These are phyloP conservation scores for Stenocarpella maydis DNA, from an alignment of 2,329 filamentous ascomycete species.

Conservation along the genomic window DNA sequence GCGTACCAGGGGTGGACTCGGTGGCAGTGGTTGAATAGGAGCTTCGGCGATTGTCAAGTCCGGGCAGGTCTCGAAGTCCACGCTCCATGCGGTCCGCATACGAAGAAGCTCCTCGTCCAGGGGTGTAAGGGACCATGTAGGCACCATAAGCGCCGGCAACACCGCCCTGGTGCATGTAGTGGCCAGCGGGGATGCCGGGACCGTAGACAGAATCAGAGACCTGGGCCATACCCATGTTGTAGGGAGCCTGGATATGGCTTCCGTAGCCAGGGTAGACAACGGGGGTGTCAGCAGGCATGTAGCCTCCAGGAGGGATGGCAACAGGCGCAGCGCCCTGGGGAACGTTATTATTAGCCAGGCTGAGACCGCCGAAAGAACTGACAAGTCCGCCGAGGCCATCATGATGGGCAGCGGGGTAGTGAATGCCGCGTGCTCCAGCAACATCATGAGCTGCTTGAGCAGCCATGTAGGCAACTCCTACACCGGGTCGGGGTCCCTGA, in stretches of 20 bases:
- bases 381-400: conserved; percentile 36
- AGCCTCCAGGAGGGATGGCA: conserved; percentile 37
- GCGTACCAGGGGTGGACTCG: conserved; percentile 71
- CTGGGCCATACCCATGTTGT: conserved; percentile 34
- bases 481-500: conserved; percentile 37
- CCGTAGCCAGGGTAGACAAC: conserved; percentile 38
- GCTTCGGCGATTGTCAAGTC: conserved; percentile 70
- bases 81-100: conserved; percentile 57
- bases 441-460: conserved; percentile 40
- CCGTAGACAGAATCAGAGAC: conserved; percentile 41
- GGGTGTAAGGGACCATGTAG: conserved; percentile 59
- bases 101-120: conserved; percentile 55
- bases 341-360: conserved; percentile 38
- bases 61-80: conserved; percentile 63
- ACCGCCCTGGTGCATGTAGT: conserved; percentile 41
- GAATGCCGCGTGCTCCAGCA: conserved; percentile 38
- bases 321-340: conserved; percentile 39
- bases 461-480: conserved; percentile 37
- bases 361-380: conserved; percentile 37
- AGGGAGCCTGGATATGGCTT: conserved; percentile 32
- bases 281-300: conserved; percentile 38
- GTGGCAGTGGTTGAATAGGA: conserved; percentile 69
- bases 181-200: conserved; percentile 37
- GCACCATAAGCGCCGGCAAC: conserved; percentile 41
- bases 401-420: conserved; percentile 37